Percentiles rank a stretch among this genome's conserved stretches.
Evolutionary conservation across 441 rosid genomes (phyloP).

Genomic region (Brassica hybrid): DNA sequence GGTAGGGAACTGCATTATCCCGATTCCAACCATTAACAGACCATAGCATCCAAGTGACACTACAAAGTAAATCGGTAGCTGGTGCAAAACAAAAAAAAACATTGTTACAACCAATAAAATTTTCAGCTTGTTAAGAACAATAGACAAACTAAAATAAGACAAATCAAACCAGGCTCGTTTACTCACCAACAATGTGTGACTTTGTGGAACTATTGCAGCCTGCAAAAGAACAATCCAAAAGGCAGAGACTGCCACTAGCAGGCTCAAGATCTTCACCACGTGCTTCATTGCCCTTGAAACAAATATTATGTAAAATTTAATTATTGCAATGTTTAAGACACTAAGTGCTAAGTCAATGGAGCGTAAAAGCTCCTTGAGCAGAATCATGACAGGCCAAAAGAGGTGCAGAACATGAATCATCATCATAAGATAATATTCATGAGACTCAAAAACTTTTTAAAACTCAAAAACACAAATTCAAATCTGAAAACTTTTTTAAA

Average conservation of each 20-base stretch:
- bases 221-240: conserved; percentile 80
- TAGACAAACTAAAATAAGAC: neutral
- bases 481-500: neutral
- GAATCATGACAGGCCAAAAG: too few relatives aligned
- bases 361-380: too few relatives aligned
- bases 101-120: neutral
- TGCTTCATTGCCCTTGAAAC: conserved; percentile 63
- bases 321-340: neutral
- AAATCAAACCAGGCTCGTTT: neutral
- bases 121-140: too few relatives aligned
- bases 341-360: too few relatives aligned
- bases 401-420: too few relatives aligned
- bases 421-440: too few relatives aligned
- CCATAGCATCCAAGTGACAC: conserved; percentile 91
- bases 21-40: conserved; percentile 86
- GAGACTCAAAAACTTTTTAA: too few relatives aligned
- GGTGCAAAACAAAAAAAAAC: conserved; percentile 5
- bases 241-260: conserved; percentile 63
- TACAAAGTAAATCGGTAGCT: conserved; percentile 79
- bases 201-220: conserved; percentile 63
- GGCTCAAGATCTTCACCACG: conserved; percentile 65
- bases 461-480: too few relatives aligned
- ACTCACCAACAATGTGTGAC: conserved; percentile 84
- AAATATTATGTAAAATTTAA: neutral
- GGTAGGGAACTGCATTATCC: conserved; percentile 79